Percentiles rank a stretch among this genome's conserved stretches.
Conservation (phyloP, 2,329 filamentous ascomycete genomes). For the Talaromyces albobiverticillius region DNA sequence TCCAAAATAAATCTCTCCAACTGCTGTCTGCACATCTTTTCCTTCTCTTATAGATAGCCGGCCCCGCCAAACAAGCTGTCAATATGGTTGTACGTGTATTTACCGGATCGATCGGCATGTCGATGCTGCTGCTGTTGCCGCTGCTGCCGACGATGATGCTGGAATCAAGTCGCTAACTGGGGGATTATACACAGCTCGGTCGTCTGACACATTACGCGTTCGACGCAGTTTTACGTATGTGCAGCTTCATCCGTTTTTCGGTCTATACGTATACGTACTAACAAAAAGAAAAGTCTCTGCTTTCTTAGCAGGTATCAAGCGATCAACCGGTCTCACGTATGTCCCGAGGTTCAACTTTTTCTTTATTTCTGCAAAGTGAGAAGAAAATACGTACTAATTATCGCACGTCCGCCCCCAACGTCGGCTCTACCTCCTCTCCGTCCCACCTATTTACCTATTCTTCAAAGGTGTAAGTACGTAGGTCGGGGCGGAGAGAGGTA, state of each 20-base stretch:
- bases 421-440: slow-evolving; percentile 17
- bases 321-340: slow-evolving; percentile 95
- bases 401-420: slow-evolving; percentile 22
- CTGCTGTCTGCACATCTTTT: neutral
- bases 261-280: no score
- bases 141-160: neutral
- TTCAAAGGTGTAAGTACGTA: neutral
- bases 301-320: slow-evolving; percentile 94
- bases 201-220: slow-evolving; percentile 92
- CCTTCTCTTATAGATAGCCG: neutral
- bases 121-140: no score
- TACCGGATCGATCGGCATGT: neutral
- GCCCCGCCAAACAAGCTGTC: slow-evolving; percentile 10
- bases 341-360: no score
- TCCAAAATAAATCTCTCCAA: no score
- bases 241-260: neutral
- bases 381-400: slow-evolving; percentile 7
- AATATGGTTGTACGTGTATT: slow-evolving; percentile 45
- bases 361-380: no score
- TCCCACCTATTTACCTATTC: neutral
- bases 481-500: slow-evolving; percentile 7
- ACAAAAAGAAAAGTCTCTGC: slow-evolving; percentile 68
- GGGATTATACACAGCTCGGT: slow-evolving; percentile 69
- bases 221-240: slow-evolving; percentile 86
- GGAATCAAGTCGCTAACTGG: neutral